Evolutionary conservation across 192 early-diverging fungal species (phyloP).

Genomic region (Pilaira anomala): DNA sequence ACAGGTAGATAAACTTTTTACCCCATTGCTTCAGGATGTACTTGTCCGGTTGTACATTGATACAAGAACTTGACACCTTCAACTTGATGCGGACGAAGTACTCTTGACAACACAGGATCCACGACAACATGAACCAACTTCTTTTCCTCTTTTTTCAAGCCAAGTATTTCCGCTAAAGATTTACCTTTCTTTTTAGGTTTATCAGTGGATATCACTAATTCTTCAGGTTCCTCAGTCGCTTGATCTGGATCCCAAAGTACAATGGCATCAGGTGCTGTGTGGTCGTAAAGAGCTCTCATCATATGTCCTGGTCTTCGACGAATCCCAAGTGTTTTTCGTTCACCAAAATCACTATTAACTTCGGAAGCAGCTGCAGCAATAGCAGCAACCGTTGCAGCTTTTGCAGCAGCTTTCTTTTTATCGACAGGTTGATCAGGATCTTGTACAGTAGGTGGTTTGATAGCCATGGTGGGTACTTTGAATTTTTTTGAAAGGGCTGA

Average conservation of each 20-base stretch:
- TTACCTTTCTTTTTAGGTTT: conserved; percentile 41
- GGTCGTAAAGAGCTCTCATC: conserved; percentile 75
- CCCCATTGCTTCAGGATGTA: conserved; percentile 73
- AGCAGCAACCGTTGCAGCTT: too few relatives aligned
- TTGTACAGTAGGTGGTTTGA: neutral
- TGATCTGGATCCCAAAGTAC: conserved; percentile 76
- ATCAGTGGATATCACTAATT: neutral
- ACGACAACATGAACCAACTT: conserved; percentile 72
- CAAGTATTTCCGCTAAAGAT: conserved; percentile 54
- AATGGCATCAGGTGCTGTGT: conserved; percentile 77
- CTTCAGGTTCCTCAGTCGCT: conserved; percentile 27
- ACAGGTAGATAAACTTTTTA: conserved; percentile 3
- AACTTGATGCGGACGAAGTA: conserved; percentile 93
- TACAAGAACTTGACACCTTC: conserved; percentile 97
- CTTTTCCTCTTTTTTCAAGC: conserved; percentile 39
- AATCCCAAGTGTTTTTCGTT: conserved; percentile 53
- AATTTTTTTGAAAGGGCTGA: neutral
- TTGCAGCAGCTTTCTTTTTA: too few relatives aligned
- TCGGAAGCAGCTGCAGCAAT: too few relatives aligned
- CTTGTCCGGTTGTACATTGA: conserved; percentile 85
- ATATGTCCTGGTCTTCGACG: conserved; percentile 45
- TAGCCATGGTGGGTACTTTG: conserved; percentile 9
- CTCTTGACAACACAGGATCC: conserved; percentile 81
- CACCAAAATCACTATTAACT: too few relatives aligned
- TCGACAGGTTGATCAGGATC: too few relatives aligned